These are phyloP conservation scores for Lachnellula willkommii DNA, from an alignment of 2,329 filamentous ascomycete species.

Conservation along the genomic window DNA sequence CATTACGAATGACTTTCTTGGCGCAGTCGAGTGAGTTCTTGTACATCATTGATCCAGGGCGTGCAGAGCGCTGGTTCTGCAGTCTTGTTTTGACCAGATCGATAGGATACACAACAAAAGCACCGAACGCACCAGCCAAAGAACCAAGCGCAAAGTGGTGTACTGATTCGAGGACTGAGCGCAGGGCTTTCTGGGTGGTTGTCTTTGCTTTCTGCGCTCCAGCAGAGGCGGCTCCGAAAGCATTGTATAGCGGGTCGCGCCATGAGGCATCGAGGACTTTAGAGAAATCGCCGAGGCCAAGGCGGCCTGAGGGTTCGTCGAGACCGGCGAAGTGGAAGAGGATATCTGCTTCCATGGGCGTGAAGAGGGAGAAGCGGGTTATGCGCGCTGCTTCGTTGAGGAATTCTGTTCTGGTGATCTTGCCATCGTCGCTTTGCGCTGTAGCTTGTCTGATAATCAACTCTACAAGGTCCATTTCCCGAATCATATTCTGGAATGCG, in stretches of 20 bases:
- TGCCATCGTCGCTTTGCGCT: constrained; percentile 76
- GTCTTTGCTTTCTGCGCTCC: constrained; percentile 46
- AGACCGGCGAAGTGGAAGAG: constrained; percentile 97
- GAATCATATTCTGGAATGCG: constrained; percentile 96
- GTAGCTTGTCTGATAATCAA: constrained; percentile 85
- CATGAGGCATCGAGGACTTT: constrained; percentile 94
- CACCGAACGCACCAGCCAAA: constrained; percentile 90
- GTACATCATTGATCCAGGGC: constrained; percentile 83
- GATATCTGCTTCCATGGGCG: constrained; percentile 97
- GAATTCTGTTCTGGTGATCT: constrained; percentile 91
- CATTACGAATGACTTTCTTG: constrained; percentile 85
- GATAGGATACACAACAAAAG: constrained; percentile 99
- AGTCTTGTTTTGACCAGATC: constrained; percentile 97
- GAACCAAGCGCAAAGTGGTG: constrained; percentile 91
- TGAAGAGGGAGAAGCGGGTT: constrained; percentile 92
- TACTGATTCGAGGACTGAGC: constrained; percentile 65
- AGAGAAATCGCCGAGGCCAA: constrained; percentile 79
- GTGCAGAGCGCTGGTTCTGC: constrained; percentile 86
- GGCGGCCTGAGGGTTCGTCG: constrained; percentile 79
- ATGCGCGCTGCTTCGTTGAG: constrained; percentile 86
- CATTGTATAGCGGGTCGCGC: constrained; percentile 51
- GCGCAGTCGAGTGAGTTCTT: constrained; percentile 97
- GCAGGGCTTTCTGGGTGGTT: constrained; percentile 52
- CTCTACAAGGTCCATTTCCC: constrained; percentile 96
- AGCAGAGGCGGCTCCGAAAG: constrained; percentile 37